Evolutionary conservation across 768 basidiomycete species (phyloP), one percentile per base, ranked within the genome.

Genomic region (Collybiopsis luxurians): DNA sequence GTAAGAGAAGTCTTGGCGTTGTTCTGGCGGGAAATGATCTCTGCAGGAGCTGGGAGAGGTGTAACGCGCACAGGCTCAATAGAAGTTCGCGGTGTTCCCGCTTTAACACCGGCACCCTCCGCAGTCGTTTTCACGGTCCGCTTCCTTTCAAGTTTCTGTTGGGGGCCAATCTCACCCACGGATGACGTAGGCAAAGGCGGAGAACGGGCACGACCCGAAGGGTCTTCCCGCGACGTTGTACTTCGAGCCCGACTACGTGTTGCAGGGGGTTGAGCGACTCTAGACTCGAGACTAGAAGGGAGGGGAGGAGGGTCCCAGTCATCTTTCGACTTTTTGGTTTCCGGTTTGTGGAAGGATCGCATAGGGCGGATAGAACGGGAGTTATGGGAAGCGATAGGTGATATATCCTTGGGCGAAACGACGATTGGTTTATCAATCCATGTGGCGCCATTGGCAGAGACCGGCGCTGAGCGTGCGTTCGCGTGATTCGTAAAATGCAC

Each of bases 311-410:
- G 56, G 57, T 43, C 40, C 19, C 36, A 21, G 24, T 53, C 51
- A 10, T 54, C 53, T 28, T 15, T 44, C 4, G 10, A 9, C 12
- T 45, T 43, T 34, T 27, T 23, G 38, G 53, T 24, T 36, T 30
- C 43, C 17, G 53, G 40, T n/a, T 26, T 51, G 63, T 83, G 86
- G 73, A 90, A 86, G 7, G 89, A 89, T 17, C 83, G 79, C 76
- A 72, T 73, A 21, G 78, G 70, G 19, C 79, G 79, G 27, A 89
- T 30, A 21, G 53, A 43, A 30, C 38, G 49, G n/a, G 28, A 11
- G 15, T 53, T 31, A 34, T 43, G 44, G 10, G 46, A 40, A 13
- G 21, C 9, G 27, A 36, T 26, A 30, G 30, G 28, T 30, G 12
- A 48, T 21, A 24, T 45, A 49, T 44, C 49, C 56, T 21, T 43